Conservation (phyloP, 192 early-diverging fungal species). For the Backusella morwellensis region DNA sequence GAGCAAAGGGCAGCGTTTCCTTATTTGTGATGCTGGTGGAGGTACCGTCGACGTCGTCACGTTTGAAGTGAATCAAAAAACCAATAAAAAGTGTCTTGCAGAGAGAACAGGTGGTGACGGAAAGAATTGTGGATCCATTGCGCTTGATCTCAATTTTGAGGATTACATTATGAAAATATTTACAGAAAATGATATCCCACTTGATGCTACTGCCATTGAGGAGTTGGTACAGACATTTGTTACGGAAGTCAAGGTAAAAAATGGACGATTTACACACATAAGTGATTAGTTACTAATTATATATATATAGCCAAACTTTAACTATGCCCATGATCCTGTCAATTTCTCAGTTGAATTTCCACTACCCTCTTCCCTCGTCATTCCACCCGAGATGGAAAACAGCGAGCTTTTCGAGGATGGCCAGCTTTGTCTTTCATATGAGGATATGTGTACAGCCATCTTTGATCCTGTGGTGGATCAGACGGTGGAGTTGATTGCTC, state of each 20-base stretch:
- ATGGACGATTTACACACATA: too few relatives aligned
- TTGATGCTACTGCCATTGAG: not conserved
- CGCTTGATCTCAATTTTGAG: conserved; percentile 40
- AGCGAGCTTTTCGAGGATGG: not conserved
- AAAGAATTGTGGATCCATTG: conserved; percentile 40
- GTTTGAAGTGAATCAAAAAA: conserved; percentile 28
- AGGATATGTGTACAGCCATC: not conserved
- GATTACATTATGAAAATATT: conserved; percentile 18
- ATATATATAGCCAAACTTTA: not conserved
- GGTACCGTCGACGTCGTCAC: conserved; percentile 44
- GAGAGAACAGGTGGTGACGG: conserved; percentile 43
- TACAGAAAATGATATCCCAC: not conserved
- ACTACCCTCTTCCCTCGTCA: not conserved
- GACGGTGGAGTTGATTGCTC: conserved; percentile 37
- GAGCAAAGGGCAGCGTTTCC: conserved; percentile 36
- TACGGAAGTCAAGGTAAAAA: not conserved
- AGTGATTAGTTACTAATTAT: too few relatives aligned
- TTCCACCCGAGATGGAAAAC: not conserved
- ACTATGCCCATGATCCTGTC: not conserved
- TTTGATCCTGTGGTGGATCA: conserved; percentile 16
- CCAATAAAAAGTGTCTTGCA: not conserved
- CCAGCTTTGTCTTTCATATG: not conserved
- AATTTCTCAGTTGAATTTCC: not conserved
- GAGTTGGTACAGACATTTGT: conserved; percentile 11
- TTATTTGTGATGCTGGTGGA: conserved; percentile 46